Conservation (phyloP, 306 rosid species). For the Vigna unguiculata region DNA sequence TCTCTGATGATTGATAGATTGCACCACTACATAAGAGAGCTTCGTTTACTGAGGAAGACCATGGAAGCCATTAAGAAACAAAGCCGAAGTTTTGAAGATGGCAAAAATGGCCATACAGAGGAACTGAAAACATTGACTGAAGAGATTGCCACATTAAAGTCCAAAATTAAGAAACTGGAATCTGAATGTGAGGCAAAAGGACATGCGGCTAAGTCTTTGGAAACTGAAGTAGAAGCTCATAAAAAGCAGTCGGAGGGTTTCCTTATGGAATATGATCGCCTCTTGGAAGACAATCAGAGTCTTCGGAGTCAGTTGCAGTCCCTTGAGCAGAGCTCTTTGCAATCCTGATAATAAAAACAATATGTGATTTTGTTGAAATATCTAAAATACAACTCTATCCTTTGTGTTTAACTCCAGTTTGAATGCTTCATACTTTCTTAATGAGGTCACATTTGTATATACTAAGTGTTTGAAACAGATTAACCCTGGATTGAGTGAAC, state of each 20-base stretch:
- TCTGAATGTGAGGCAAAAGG: slow-evolving; percentile 65
- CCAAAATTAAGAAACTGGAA: slow-evolving; percentile 65
- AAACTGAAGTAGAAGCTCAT: slow-evolving; percentile 77
- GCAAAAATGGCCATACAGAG: slow-evolving; percentile 57
- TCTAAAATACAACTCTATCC: slow-evolving; percentile 25
- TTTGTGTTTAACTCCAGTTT: slow-evolving; percentile 34
- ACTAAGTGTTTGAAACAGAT: neutral
- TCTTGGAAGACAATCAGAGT: slow-evolving; percentile 81
- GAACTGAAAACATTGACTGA: slow-evolving; percentile 66
- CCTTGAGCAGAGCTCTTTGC: slow-evolving; percentile 58
- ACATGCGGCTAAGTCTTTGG: slow-evolving; percentile 60
- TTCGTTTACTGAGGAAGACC: slow-evolving; percentile 81
- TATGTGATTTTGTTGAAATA: slow-evolving; percentile 41
- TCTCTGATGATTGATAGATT: slow-evolving; percentile 87
- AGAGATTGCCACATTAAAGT: slow-evolving; percentile 61
- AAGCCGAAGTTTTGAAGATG: slow-evolving; percentile 71
- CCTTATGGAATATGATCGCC: slow-evolving; percentile 88
- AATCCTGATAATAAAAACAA: slow-evolving; percentile 58
- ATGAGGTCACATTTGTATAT: slow-evolving; percentile 42
- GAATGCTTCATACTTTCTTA: slow-evolving; percentile 17
- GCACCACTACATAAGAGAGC: slow-evolving; percentile 93
- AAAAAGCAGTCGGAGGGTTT: slow-evolving; percentile 86
- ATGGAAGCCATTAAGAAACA: slow-evolving; percentile 95
- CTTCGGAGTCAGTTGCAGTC: slow-evolving; percentile 76
- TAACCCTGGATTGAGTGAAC: slow-evolving; percentile 19